Evolutionary conservation across 2,329 filamentous ascomycete genomes (phyloP), one percentile per base, ranked within the genome.

Genomic region (Trichothecium sympodiale): DNA sequence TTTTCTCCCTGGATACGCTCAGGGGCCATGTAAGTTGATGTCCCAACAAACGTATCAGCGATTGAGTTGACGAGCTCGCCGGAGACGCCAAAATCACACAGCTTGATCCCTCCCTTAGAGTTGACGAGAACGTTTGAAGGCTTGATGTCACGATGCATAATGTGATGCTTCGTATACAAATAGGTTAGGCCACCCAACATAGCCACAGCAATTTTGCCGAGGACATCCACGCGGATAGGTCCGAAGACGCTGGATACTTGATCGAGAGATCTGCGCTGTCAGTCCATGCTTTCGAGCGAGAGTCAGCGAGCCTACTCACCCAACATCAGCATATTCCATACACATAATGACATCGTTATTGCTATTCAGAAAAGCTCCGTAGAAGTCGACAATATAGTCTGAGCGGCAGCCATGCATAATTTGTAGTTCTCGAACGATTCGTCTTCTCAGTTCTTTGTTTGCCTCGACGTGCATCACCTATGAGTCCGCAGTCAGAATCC

Each of bases 271-370:
- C 91, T 95, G 55, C 43, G 34, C 41, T 29, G 34, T 14, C 27
- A 29, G 27, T 37, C 15, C 26, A 15, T 33, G 27, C 13, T n/a
- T 4, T 13, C 17, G 20, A 17, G 10, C 9, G 25, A 13, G 16
- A 25, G 23, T 13, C 14, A 5, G 26, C 18, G 18, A 23, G 36
- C 34, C 17, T 31, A 65, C 84, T 61, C 72, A 96, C 91, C 91
- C 91, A 56, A 89, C 86, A 61, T 98, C 91, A 86, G 94, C 94
- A 57, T 98, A 96, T 59, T 98, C 91, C 91, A 98, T 98, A 60
- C 91, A 98, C 80, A 98, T 89, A 49, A 96, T 93, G 40, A 98
- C 93, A 63, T 98, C 91, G 54, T 93, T 89, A 42, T 87, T 87
- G 53, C 93, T 84, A 55, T 94, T 96, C 53, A 96, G 74, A 55